Conservation (phyloP, 129 eudicot genomes). For the Heracleum sosnowskyi region DNA sequence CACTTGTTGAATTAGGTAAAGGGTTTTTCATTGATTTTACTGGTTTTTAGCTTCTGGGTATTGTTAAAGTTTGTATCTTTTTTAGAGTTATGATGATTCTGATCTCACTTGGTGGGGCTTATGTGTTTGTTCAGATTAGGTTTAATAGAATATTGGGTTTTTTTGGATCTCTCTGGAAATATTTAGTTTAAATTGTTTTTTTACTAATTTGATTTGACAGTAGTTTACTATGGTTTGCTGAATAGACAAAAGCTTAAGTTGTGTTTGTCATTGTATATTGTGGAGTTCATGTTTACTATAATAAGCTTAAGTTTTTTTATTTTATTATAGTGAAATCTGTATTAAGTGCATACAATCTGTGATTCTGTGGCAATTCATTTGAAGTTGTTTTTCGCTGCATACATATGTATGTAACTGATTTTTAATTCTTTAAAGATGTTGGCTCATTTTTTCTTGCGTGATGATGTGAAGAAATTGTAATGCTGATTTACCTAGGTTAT, state of each 20-base stretch:
- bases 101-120: conserved; percentile 4
- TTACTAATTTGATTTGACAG: no score
- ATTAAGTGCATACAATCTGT: neutral
- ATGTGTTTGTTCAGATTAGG: neutral
- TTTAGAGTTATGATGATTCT: neutral
- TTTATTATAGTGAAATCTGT: neutral
- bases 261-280: neutral
- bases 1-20: conserved; percentile 1
- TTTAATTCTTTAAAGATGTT: neutral
- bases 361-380: neutral
- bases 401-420: neutral
- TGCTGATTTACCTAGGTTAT: neutral
- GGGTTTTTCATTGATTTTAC: neutral
- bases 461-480: neutral
- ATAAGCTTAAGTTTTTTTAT: no score
- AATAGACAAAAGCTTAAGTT: neutral
- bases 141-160: neutral
- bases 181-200: neutral
- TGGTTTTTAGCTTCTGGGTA: conserved; percentile 7
- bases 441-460: neutral
- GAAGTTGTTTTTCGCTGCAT: neutral
- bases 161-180: conserved; percentile 2
- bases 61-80: neutral
- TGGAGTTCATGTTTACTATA: neutral
- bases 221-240: no score